Evolutionary conservation across 495 filamentous ascomycete species (phyloP).

Genomic region (Tuber borchii): DNA sequence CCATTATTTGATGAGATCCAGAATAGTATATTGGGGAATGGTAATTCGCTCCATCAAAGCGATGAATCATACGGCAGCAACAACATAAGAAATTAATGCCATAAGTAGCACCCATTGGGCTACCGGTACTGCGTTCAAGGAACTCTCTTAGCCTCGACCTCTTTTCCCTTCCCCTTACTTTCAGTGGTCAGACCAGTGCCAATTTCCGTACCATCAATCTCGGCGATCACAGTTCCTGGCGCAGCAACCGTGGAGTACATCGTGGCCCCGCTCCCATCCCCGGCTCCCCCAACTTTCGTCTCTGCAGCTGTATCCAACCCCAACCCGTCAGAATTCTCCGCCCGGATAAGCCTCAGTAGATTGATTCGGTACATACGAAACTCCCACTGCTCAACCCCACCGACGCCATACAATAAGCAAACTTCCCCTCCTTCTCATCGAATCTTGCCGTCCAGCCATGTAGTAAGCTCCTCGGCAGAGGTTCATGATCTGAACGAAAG

Average conservation of each 20-base stretch:
- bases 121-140: not conserved
- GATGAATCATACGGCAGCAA: not conserved
- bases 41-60: not conserved
- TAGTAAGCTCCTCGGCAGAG: constrained; percentile 29
- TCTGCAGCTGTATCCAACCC: not conserved
- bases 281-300: not conserved
- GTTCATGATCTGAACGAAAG: not conserved
- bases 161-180: not conserved
- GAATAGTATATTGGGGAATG: not conserved
- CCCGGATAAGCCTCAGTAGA: not conserved
- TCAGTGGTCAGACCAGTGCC: not conserved
- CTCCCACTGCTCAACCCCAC: constrained; percentile 27
- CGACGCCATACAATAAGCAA: constrained; percentile 26
- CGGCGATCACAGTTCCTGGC: not conserved
- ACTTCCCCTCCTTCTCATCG: constrained; percentile 24
- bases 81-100: not conserved
- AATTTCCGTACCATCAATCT: not conserved
- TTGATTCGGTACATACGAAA: constrained; percentile 17
- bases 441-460: constrained; percentile 36
- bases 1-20: not conserved
- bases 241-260: not conserved
- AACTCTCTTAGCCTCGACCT: not conserved
- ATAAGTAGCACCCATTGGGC: not conserved
- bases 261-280: not conserved
- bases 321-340: not conserved